Conservation (phyloP, 192 early-diverging fungal species). For the Mycoemilia scoparia region DNA sequence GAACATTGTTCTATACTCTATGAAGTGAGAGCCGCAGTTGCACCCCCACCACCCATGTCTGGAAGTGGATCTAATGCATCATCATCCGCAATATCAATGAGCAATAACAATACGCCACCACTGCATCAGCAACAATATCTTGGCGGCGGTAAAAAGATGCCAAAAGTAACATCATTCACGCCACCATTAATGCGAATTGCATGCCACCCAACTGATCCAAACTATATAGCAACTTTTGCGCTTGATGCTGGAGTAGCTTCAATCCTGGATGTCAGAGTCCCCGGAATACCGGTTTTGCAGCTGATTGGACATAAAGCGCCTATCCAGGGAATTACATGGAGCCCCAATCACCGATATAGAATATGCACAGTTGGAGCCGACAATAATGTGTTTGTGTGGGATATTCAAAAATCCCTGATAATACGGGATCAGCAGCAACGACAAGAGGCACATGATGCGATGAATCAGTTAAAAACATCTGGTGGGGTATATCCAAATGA, state of each 20-base stretch:
- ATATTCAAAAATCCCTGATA: constrained; percentile 37
- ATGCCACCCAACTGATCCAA: constrained; percentile 80
- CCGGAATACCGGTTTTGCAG: constrained; percentile 69
- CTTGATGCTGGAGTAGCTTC: constrained; percentile 64
- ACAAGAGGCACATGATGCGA: constrained; percentile 18
- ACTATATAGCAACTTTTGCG: constrained; percentile 84
- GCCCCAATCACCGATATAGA: constrained; percentile 56
- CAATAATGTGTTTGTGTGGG: constrained; percentile 81
- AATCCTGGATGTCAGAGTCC: constrained; percentile 81
- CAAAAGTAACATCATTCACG: constrained; percentile 14
- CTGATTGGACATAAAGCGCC: constrained; percentile 55
- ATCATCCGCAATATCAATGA: constrained; percentile 5
- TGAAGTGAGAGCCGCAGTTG: constrained; percentile 47
- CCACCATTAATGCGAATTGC: constrained; percentile 60
- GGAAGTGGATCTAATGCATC: too few relatives aligned
- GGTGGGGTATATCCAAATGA: constrained; percentile 25
- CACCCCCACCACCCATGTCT: constrained; percentile 3
- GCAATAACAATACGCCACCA: too few relatives aligned
- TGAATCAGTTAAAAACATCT: too few relatives aligned
- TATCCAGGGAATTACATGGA: constrained; percentile 79
- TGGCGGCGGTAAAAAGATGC: constrained; percentile 3
- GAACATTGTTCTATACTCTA: constrained; percentile 98
- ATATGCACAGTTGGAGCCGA: constrained; percentile 85
- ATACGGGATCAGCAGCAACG: constrained; percentile 25
- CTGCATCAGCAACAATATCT: too few relatives aligned